Evolutionary conservation across 2,329 filamentous ascomycete species (phyloP).

Genomic region (Aspergillus cejpii): DNA sequence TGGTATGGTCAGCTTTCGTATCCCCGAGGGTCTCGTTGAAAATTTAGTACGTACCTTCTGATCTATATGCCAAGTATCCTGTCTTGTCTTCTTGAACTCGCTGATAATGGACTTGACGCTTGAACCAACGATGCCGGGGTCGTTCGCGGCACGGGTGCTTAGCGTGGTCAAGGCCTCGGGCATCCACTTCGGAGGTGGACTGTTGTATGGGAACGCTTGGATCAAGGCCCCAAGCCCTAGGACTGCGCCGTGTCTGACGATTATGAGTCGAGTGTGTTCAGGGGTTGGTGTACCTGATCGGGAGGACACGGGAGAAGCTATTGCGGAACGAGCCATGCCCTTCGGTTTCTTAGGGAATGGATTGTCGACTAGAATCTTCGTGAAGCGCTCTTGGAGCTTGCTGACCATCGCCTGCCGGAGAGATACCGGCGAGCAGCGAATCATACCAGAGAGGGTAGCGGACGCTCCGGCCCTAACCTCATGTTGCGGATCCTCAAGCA

Average conservation of each 20-base stretch:
- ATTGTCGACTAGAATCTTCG: constrained; percentile 67
- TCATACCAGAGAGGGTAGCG: constrained; percentile 92
- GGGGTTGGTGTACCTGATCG: constrained; percentile 46
- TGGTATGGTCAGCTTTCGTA: constrained; percentile 3
- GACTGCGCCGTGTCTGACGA: constrained; percentile 82
- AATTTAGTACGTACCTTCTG: constrained; percentile 66
- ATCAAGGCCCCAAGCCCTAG: constrained; percentile 84
- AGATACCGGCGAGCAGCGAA: constrained; percentile 78
- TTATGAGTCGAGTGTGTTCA: constrained; percentile 63
- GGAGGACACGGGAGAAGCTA: constrained; percentile 40
- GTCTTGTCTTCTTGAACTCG: constrained; percentile 98
- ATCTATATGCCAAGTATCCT: constrained; percentile 97
- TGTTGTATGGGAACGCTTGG: constrained; percentile 92
- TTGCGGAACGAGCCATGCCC: constrained; percentile 26
- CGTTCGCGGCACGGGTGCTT: constrained; percentile 75
- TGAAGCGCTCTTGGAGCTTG: constrained; percentile 71
- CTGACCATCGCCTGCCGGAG: constrained; percentile 73
- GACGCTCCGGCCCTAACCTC: constrained; percentile 93
- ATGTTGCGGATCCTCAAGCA: constrained; percentile 85
- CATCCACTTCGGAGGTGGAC: constrained; percentile 88
- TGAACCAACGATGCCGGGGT: constrained; percentile 88
- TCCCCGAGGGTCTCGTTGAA: too few species aligned
- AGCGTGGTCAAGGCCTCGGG: constrained; percentile 82
- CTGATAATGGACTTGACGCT: constrained; percentile 89
- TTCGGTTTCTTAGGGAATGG: constrained; percentile 69